Conservation (phyloP, 176 grass and related monocot genomes). For the Phoenix roebelenii region DNA sequence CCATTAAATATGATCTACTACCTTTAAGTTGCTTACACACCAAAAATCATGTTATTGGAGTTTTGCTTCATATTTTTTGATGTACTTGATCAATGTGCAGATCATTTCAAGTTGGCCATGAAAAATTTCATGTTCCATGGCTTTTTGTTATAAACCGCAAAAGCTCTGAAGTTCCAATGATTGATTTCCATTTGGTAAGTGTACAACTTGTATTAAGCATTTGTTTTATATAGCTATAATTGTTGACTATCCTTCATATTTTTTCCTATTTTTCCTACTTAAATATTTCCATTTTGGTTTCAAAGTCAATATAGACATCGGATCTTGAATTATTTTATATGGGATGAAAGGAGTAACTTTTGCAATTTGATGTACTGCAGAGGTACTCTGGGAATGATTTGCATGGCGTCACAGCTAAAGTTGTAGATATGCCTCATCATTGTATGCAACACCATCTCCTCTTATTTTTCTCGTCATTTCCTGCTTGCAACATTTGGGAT, state of each 20-base stretch:
- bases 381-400: conserved; percentile 92
- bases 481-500: too few relatives aligned
- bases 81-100: not conserved
- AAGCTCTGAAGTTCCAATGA: not conserved
- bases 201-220: not conserved
- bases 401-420: conserved; percentile 88
- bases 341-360: not conserved
- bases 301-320: not conserved
- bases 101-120: not conserved
- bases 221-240: too few relatives aligned
- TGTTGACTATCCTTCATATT: not conserved
- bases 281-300: not conserved
- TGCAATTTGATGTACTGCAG: conserved; percentile 35
- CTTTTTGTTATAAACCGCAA: not conserved
- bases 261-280: not conserved
- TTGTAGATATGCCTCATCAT: conserved; percentile 90
- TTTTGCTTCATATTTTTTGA: too few relatives aligned
- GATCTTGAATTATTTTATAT: conserved; percentile 11
- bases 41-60: too few relatives aligned
- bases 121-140: not conserved
- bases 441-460: conserved; percentile 39
- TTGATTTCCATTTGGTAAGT: not conserved
- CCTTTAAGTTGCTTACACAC: too few relatives aligned
- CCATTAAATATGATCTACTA: too few relatives aligned
- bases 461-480: conserved; percentile 11